These are phyloP conservation scores for Cladorrhinum samala DNA, from an alignment of 495 filamentous ascomycete species.

Conservation along the genomic window DNA sequence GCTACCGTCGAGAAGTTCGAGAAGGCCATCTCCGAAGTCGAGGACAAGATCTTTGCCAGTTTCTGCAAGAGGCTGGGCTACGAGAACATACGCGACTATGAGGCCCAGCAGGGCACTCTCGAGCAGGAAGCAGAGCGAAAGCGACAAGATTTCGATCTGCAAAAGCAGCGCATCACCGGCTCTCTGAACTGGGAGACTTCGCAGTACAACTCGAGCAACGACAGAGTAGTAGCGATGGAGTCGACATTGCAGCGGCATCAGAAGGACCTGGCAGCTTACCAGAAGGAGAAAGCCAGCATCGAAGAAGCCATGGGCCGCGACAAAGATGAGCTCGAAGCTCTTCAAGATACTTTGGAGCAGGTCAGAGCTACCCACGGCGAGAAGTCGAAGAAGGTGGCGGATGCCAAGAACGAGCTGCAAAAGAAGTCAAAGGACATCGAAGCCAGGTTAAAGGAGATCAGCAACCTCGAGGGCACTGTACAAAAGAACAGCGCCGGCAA, in stretches of 20 bases:
- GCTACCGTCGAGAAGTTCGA: slow-evolving; percentile 60
- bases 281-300: slow-evolving; percentile 65
- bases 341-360: slow-evolving; percentile 64
- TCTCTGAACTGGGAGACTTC: slow-evolving; percentile 72
- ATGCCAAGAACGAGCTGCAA: slow-evolving; percentile 76
- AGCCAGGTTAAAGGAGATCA: slow-evolving; percentile 66
- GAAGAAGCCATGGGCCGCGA: slow-evolving; percentile 66
- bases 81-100: slow-evolving; percentile 83
- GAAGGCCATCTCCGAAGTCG: slow-evolving; percentile 72
- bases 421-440: slow-evolving; percentile 80
- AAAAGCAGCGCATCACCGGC: slow-evolving; percentile 74
- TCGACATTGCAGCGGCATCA: slow-evolving; percentile 58
- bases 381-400: slow-evolving; percentile 68
- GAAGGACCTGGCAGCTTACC: slow-evolving; percentile 59
- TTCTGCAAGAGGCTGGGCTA: slow-evolving; percentile 89
- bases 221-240: slow-evolving; percentile 63
- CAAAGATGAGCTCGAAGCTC: slow-evolving; percentile 66
- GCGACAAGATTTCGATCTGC: slow-evolving; percentile 75
- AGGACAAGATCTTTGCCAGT: slow-evolving; percentile 79
- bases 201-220: slow-evolving; percentile 58
- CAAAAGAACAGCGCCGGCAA: slow-evolving; percentile 76
- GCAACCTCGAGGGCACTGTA: slow-evolving; percentile 70
- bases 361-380: slow-evolving; percentile 59
- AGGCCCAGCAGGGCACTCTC: slow-evolving; percentile 82
- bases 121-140: slow-evolving; percentile 86